Base-by-base conservation (phyloP, 2,329 filamentous ascomycete genomes). In the Onygenales sp. region DNA sequence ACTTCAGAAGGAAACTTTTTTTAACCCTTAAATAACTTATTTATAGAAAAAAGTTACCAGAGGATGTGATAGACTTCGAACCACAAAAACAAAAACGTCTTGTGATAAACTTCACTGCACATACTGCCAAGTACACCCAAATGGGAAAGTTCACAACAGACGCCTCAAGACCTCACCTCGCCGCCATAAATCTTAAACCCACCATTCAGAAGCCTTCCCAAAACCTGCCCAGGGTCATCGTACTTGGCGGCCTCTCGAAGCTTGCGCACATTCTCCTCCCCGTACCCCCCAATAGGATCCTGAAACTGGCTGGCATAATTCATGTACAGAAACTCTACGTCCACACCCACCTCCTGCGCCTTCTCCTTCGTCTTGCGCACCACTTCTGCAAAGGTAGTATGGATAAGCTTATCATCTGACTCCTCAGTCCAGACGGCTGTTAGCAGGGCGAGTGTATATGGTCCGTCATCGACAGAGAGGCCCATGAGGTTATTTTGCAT, bases 231-330 rank as follows among this genome's bases (percentile, higher is more conserved):
- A 27, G 58, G 63, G 54, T 55, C 62, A 6, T 54, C 52, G 60
- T 56, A 3, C 53, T 67, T 11, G 56, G 44, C 8, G 43, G 67
- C 43, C n/a, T 14, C 17, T 13, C 39, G 51, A 14, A 47, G 31
- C 33, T 11, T n/a, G 41, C 27, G n/a, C n/a, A 45, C 21, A 52
- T 71, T 76, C 7, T 56, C 60, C n/a, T 54, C 45, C 1, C 74
- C 73, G 54, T 76, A 78, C 38, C 69, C 67, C 2, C 60, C 53
- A 38, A 77, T 59, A 1, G 71, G 66, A 57, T 72, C 67, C 57
- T 78, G 72, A 53, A 64, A 71, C 60, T 66, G 64, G 52, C 66
- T 66, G 3, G 74, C 75, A 55, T 77, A 76, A 59, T 77, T 77
- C 69, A 76, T 72, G 57, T 76, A 77, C 27, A 74, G 56, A 52